Conservation (phyloP, 345 rosid genomes). For the Eucalyptus curtisii region DNA sequence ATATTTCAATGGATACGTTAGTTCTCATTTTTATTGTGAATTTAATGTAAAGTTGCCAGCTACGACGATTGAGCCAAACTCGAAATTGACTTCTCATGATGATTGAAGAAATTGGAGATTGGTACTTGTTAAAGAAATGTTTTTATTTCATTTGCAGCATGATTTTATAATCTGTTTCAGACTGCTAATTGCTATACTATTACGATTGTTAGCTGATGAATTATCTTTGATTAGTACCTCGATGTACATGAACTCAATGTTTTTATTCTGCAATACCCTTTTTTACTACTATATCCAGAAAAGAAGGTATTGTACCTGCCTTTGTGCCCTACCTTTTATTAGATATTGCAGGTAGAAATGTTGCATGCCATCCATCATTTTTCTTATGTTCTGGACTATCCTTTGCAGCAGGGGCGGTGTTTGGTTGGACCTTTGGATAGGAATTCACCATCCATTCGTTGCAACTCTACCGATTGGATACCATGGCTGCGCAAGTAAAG, state of each 20-base stretch:
- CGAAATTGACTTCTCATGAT: not conserved
- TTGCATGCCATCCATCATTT: not conserved
- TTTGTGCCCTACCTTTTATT: not conserved
- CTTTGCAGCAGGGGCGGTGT: conserved; percentile 61
- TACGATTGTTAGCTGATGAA: not conserved
- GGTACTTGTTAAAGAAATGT: too few relatives aligned
- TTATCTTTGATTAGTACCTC: not conserved
- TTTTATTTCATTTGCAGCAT: not conserved
- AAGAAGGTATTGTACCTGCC: not conserved
- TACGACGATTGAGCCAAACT: not conserved
- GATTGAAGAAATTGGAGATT: not conserved
- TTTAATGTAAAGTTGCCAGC: not conserved
- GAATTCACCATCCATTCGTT: conserved; percentile 58
- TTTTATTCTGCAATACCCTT: not conserved
- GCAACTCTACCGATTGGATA: conserved; percentile 79
- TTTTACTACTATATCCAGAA: not conserved
- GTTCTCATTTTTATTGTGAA: not conserved
- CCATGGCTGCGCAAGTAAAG: conserved; percentile 72
- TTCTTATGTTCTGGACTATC: conserved; percentile 50
- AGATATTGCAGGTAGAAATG: not conserved
- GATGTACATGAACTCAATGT: not conserved
- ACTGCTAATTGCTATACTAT: not conserved
- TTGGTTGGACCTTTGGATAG: conserved; percentile 90
- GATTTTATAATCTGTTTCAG: not conserved
- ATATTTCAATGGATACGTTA: too few relatives aligned